Percentiles rank a stretch among this genome's conserved stretches.
Conservation (phyloP, 2,329 filamentous ascomycete species). For the Emergomyces pasteurianus region DNA sequence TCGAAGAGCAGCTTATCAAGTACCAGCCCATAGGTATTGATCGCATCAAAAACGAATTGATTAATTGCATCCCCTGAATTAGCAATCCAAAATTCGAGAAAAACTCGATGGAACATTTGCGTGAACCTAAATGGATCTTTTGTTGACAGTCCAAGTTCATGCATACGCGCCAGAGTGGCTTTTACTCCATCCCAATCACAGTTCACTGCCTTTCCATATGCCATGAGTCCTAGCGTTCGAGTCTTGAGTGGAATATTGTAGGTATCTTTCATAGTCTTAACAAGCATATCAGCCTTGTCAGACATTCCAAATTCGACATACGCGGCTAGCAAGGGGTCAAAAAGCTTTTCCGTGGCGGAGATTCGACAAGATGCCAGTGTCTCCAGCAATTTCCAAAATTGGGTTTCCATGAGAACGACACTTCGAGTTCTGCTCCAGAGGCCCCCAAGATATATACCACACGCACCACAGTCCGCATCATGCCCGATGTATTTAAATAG, state of each 20-base stretch:
- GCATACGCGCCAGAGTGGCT: slow-evolving; percentile 26
- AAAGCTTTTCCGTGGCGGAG: slow-evolving; percentile 25
- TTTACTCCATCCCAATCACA: slow-evolving; percentile 32
- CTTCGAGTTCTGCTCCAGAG: slow-evolving; percentile 30
- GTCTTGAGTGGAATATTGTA: slow-evolving; percentile 21
- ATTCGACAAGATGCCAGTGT: slow-evolving; percentile 20
- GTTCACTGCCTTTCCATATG: slow-evolving; percentile 24
- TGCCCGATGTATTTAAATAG: slow-evolving; percentile 22
- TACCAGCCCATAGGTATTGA: slow-evolving; percentile 25
- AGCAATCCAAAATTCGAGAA: slow-evolving; percentile 29
- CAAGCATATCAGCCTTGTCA: slow-evolving; percentile 24
- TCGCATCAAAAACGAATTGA: slow-evolving; percentile 25
- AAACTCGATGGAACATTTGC: slow-evolving; percentile 28
- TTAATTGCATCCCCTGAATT: slow-evolving; percentile 23
- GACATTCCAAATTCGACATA: slow-evolving; percentile 27
- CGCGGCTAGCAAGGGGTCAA: slow-evolving; percentile 29
- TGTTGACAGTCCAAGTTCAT: slow-evolving; percentile 21
- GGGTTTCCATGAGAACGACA: slow-evolving; percentile 23
- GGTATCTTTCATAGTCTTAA: slow-evolving; percentile 22
- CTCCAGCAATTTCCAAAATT: slow-evolving; percentile 21
- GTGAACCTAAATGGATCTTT: slow-evolving; percentile 17
- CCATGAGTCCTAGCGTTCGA: slow-evolving; percentile 26
- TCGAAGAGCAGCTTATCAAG: slow-evolving; percentile 29
- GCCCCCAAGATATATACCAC: slow-evolving; percentile 25
- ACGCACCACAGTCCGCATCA: slow-evolving; percentile 24